Evolutionary conservation across 2,329 filamentous ascomycete species (phyloP).

Genomic region (Hysterium pulicare): DNA sequence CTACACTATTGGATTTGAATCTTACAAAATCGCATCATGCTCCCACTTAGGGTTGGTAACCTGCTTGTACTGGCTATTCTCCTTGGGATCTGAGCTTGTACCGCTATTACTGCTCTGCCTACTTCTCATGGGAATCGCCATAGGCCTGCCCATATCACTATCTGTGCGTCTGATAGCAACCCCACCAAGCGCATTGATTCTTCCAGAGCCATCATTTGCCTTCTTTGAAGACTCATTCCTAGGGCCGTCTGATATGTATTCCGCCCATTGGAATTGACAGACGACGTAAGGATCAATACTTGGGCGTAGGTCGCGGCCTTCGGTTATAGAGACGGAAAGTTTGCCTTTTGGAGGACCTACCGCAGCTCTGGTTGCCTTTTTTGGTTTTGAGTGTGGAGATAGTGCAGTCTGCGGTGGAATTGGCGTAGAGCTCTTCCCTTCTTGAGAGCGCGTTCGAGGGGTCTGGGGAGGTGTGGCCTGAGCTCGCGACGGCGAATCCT

Average conservation of each 20-base stretch:
- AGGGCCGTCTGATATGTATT: constrained; percentile 88
- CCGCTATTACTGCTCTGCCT: constrained; percentile 96
- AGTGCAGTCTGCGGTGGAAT: constrained; percentile 48
- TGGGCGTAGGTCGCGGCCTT: constrained; percentile 76
- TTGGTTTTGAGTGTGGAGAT: constrained; percentile 36
- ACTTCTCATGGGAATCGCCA: constrained; percentile 96
- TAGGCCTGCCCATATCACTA: constrained; percentile 77
- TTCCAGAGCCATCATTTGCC: constrained; percentile 9
- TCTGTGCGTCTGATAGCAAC: constrained; percentile 62
- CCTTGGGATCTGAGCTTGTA: constrained; percentile 56
- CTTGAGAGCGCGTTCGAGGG: constrained; percentile 77
- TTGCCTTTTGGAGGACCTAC: constrained; percentile 78
- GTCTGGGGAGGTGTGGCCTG: constrained; percentile 94
- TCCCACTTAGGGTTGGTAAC: constrained; percentile 91
- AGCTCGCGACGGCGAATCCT: constrained; percentile 54
- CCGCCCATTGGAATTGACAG: constrained; percentile 93
- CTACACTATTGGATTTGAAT: constrained; percentile 17
- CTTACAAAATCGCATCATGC: constrained; percentile 92
- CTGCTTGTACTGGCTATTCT: constrained; percentile 57
- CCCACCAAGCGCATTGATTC: constrained; percentile 25
- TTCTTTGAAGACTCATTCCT: constrained; percentile 54
- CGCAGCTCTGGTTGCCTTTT: constrained; percentile 50
- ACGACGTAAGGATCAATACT: constrained; percentile 92
- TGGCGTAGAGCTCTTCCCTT: constrained; percentile 41
- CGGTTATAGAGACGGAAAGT: constrained; percentile 81